Evolutionary conservation across 2,329 filamentous ascomycete genomes (phyloP).

Genomic region (Beauveria medogensis): DNA sequence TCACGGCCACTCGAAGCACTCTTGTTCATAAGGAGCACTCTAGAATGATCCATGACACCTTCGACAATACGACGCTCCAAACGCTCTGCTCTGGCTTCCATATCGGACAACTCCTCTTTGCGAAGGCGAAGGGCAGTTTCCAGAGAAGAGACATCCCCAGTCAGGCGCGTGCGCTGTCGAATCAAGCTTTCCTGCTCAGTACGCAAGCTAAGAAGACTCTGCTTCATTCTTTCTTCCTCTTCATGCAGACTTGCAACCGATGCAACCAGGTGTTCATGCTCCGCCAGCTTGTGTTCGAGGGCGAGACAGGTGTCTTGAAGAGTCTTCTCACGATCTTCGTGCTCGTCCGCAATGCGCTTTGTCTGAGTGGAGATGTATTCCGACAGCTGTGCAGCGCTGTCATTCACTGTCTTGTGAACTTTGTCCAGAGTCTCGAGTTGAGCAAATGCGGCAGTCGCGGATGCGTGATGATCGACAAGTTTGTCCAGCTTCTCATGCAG

Average conservation of each 20-base stretch:
- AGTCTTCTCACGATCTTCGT: slow-evolving; percentile 69
- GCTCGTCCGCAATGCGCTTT: slow-evolving; percentile 64
- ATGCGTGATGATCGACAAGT: slow-evolving; percentile 41
- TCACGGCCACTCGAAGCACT: slow-evolving; percentile 42
- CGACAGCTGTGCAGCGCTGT: slow-evolving; percentile 75
- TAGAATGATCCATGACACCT: slow-evolving; percentile 92
- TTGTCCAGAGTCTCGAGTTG: slow-evolving; percentile 79
- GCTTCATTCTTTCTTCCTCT: slow-evolving; percentile 46
- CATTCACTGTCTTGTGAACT: slow-evolving; percentile 80
- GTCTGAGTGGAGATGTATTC: slow-evolving; percentile 73
- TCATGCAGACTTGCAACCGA: slow-evolving; percentile 43
- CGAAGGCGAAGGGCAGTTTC: slow-evolving; percentile 85
- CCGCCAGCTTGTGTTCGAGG: slow-evolving; percentile 66
- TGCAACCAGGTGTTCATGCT: slow-evolving; percentile 54
- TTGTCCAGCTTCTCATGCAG: slow-evolving; percentile 21
- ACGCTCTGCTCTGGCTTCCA: slow-evolving; percentile 82
- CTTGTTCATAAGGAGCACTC: slow-evolving; percentile 75
- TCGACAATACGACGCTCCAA: slow-evolving; percentile 90
- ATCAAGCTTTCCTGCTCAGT: slow-evolving; percentile 67
- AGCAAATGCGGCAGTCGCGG: slow-evolving; percentile 59
- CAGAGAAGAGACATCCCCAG: slow-evolving; percentile 80
- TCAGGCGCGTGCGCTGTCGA: slow-evolving; percentile 70
- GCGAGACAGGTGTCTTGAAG: slow-evolving; percentile 72
- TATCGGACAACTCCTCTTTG: slow-evolving; percentile 80
- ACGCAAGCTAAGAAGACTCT: slow-evolving; percentile 50